phyloP scores from a whole-genome alignment of 192 early-diverging fungal species.

The Pecoramyces ruminantium region DNA sequence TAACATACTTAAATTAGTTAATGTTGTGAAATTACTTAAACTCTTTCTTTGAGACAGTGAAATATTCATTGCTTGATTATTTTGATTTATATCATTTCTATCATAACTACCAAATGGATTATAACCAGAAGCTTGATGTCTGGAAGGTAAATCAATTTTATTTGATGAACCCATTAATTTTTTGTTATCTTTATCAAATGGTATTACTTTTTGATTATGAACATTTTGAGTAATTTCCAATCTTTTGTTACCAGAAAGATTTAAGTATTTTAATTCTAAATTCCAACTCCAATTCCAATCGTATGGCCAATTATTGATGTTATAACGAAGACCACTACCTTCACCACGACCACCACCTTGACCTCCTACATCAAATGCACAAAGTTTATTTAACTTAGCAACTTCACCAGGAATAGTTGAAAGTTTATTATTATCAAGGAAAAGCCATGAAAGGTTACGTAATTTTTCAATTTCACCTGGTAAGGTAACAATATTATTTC shows the following conservation, averaged over 20 bases:
- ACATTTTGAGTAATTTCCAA: slow-evolving; percentile 51
- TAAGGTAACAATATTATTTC: slow-evolving; percentile 64
- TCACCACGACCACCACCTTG: slow-evolving; percentile 36
- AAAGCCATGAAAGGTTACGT: slow-evolving; percentile 46
- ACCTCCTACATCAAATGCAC: slow-evolving; percentile 70
- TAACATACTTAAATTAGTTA: slow-evolving; percentile 59
- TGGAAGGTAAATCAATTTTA: background rate
- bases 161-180: background rate
- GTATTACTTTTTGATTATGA: slow-evolving; percentile 25
- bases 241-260: slow-evolving; percentile 77
- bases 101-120: background rate
- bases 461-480: slow-evolving; percentile 72
- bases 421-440: slow-evolving; percentile 80
- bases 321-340: slow-evolving; percentile 56
- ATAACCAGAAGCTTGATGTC: background rate
- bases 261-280: slow-evolving; percentile 68
- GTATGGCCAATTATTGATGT: slow-evolving; percentile 85
- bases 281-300: slow-evolving; percentile 98
- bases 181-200: background rate
- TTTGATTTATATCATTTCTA: background rate
- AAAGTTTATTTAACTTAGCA: slow-evolving; percentile 63
- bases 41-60: background rate
- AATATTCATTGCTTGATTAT: slow-evolving; percentile 6
- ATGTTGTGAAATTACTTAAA: slow-evolving; percentile 57
- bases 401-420: slow-evolving; percentile 78